Percentiles rank a stretch among this genome's conserved stretches.
Conservation (phyloP, 2,329 filamentous ascomycete species). For the Beauveria asiatica region DNA sequence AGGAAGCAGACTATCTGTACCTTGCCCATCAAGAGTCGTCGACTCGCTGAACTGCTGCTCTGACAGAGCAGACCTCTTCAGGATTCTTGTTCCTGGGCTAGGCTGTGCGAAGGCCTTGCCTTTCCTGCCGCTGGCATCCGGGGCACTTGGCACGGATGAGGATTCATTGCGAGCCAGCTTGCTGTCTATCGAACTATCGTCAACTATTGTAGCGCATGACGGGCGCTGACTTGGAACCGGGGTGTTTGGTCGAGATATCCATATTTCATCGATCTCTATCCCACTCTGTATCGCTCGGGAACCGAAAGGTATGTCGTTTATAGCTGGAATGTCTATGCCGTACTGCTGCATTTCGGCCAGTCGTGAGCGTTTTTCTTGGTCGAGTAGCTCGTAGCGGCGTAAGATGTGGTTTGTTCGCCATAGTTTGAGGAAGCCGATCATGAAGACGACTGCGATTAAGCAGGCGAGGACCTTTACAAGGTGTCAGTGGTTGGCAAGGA, state of each 20-base stretch:
- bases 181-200: slow-evolving; percentile 1
- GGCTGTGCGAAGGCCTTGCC: slow-evolving; percentile 14
- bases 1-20: background rate
- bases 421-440: slow-evolving; percentile 59
- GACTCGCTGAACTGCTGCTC: slow-evolving; percentile 1
- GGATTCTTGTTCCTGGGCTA: background rate
- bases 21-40: background rate
- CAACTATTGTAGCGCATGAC: slow-evolving; percentile 19
- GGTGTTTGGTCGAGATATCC: slow-evolving; percentile 51
- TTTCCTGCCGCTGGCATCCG: slow-evolving; percentile 10
- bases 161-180: background rate
- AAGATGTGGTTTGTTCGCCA: slow-evolving; percentile 49
- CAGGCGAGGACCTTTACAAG: slow-evolving; percentile 57
- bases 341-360: slow-evolving; percentile 46
- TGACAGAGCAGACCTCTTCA: slow-evolving; percentile 1
- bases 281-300: slow-evolving; percentile 77
- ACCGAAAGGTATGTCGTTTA: slow-evolving; percentile 70
- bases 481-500: background rate
- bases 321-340: slow-evolving; percentile 32
- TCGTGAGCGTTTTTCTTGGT: slow-evolving; percentile 54
- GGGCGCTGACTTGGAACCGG: slow-evolving; percentile 21
- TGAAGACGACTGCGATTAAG: slow-evolving; percentile 62
- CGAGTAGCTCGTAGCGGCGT: slow-evolving; percentile 52
- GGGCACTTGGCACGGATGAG: background rate
- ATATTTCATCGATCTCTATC: slow-evolving; percentile 77